phyloP scores from a whole-genome alignment of 208 protist species.

The Dictyostelium gargantuum region DNA sequence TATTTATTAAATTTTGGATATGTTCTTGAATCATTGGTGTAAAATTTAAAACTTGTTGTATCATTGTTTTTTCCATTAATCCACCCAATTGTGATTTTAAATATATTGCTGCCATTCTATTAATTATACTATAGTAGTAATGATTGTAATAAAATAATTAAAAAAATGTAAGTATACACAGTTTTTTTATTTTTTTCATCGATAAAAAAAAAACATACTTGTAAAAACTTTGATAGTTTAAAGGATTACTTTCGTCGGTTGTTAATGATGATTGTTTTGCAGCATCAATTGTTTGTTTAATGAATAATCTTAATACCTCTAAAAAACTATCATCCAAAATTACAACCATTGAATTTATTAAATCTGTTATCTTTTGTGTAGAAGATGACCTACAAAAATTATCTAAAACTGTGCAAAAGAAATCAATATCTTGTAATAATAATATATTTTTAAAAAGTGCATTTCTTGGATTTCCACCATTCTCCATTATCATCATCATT shows the following conservation, averaged over 20 bases:
- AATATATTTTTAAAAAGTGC: conserved; percentile 36
- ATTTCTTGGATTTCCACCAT: background rate
- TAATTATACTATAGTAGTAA: conserved; percentile 37
- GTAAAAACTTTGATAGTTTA: background rate
- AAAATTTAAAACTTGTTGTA: background rate
- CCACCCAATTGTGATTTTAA: conserved; percentile 10
- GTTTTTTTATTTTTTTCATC: background rate
- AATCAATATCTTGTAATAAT: background rate
- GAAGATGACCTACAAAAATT: background rate
- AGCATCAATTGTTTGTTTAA: background rate
- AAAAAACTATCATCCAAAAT: conserved; percentile 28
- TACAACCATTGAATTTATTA: background rate
- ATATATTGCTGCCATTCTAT: conserved; percentile 48
- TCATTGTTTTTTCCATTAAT: background rate
- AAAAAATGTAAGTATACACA: background rate
- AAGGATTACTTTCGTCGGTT: background rate
- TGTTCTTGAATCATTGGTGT: background rate
- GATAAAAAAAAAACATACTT: background rate
- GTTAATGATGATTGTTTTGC: background rate
- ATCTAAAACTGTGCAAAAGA: conserved; percentile 25
- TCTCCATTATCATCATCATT: background rate
- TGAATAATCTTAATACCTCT: background rate
- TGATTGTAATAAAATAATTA: background rate
- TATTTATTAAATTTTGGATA: no score
- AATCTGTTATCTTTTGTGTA: background rate